Evolutionary conservation across 73 alveolate species (phyloP), one percentile per base, ranked within the genome.

Genomic region (Stentor coeruleus): DNA sequence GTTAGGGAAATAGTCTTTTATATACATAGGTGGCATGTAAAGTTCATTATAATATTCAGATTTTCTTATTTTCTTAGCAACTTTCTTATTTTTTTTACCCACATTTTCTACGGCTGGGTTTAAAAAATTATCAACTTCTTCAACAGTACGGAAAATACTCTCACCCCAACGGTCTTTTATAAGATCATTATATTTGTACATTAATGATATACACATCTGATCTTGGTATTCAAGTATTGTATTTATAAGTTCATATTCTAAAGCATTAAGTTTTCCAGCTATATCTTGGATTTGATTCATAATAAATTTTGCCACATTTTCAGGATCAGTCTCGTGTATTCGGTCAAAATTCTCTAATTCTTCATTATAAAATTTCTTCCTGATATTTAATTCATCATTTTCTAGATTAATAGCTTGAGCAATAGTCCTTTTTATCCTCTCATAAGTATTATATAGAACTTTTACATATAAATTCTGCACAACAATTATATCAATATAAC

Each of bases 21-120:
- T 82, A 73, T 83, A 77, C 82, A 88, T 88, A 60, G 87, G 76
- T 66, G 77, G 3, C 3, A 91, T 88, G 49, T 82, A 82, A 20
- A 26, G 57, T 81, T 82, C 82, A 30, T 58, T 82, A 38, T 90
- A 88, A 74, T 58, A 72, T 59, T 84, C 79, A 11, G 74, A 58
- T 85, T 88, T 85, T 31, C 97, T 58, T 37, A 57, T 75, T 58
- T 84, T 86, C 42, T 82, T 88, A 0, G 95, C 94, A 33, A 41
- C 41, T 0, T 58, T 15, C 55, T 85, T 84, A 85, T 91, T 85
- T 11, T 59, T 38, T 2, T 88, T 77, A 76, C 85, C 93, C 3
- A 89, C 72, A 66, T 89, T 85, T 59, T 77, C 85, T 58, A 88
- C 97, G 0, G 85, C 6, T 11, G 66, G 6, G 66, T 6, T 49